Evolutionary conservation across 1,139 yeast species (phyloP).

Genomic region (Debaryomycetaceae sp.): DNA sequence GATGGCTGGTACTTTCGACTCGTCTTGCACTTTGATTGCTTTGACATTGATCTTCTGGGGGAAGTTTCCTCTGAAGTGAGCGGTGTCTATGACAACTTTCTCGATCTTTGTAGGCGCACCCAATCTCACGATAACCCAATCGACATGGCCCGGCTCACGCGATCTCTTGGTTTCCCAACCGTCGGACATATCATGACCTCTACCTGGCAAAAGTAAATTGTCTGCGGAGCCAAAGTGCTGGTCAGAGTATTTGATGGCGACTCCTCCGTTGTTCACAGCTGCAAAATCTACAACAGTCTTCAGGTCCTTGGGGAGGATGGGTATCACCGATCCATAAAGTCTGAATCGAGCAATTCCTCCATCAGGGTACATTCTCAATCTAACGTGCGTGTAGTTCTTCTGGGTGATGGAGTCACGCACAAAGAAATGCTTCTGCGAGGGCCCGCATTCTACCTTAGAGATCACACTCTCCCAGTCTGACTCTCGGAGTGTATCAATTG

Average conservation of each 20-base stretch:
- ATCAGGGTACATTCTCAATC: conserved; percentile 91
- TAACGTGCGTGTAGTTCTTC: conserved; percentile 68
- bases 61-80: conserved; percentile 89
- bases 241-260: conserved; percentile 76
- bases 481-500: conserved; percentile 18
- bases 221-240: conserved; percentile 93
- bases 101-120: conserved; percentile 62
- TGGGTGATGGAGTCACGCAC: conserved; percentile 56
- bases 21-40: conserved; percentile 43
- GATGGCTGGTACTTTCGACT: conserved; percentile 30
- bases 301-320: conserved; percentile 52
- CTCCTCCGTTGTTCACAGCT: conserved; percentile 82
- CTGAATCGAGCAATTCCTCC: conserved; percentile 97
- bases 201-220: conserved; percentile 83
- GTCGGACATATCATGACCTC: conserved; percentile 94
- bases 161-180: conserved; percentile 99
- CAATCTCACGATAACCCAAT: conserved; percentile 82
- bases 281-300: conserved; percentile 66
- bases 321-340: conserved; percentile 76
- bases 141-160: conserved; percentile 75
- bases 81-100: conserved; percentile 77
- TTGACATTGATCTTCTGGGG: conserved; percentile 74
- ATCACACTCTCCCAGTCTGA: conserved; percentile 69
- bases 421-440: conserved; percentile 81
- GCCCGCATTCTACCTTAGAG: conserved; percentile 76